Percentiles rank a stretch among this genome's conserved stretches.
These are phyloP conservation scores for Talaromyces funiculosus DNA, from an alignment of 2,329 filamentous ascomycete genomes.

Conservation along the genomic window DNA sequence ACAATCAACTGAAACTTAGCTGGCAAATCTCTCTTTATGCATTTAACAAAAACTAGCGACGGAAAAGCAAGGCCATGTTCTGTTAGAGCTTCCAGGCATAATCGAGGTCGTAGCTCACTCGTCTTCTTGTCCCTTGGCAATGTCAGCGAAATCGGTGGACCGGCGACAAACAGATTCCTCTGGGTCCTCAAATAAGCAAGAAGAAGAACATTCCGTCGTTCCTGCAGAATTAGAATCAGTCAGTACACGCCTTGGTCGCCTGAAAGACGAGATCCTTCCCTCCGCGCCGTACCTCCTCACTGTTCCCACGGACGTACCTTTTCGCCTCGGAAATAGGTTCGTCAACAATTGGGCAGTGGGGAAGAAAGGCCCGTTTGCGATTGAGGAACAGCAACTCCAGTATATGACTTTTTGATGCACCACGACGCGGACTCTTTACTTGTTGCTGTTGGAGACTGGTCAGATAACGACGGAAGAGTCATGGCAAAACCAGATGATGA, in stretches of 20 bases:
- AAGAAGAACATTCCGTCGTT: slow-evolving; percentile 17
- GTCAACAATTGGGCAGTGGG: slow-evolving; percentile 45
- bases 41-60: neutral
- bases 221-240: slow-evolving; percentile 25
- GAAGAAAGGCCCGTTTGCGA: slow-evolving; percentile 49
- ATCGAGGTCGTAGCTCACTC: slow-evolving; percentile 1
- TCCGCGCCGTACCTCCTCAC: slow-evolving; percentile 43
- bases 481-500: slow-evolving; percentile 39
- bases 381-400: slow-evolving; percentile 54
- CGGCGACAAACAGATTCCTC: slow-evolving; percentile 22
- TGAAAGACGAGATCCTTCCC: slow-evolving; percentile 40
- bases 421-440: slow-evolving; percentile 50
- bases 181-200: slow-evolving; percentile 15
- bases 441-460: slow-evolving; percentile 50
- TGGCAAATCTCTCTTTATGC: neutral
- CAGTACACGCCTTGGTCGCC: slow-evolving; percentile 33
- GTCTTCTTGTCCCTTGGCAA: slow-evolving; percentile 23
- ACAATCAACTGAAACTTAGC: neutral
- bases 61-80: slow-evolving; percentile 10
- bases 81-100: neutral
- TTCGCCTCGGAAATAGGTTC: slow-evolving; percentile 37
- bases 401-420: slow-evolving; percentile 59
- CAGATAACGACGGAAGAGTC: slow-evolving; percentile 44
- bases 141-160: slow-evolving; percentile 34
- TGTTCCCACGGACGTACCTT: slow-evolving; percentile 43